Conservation (phyloP, 495 filamentous ascomycete species). For the Platismatia glauca region DNA sequence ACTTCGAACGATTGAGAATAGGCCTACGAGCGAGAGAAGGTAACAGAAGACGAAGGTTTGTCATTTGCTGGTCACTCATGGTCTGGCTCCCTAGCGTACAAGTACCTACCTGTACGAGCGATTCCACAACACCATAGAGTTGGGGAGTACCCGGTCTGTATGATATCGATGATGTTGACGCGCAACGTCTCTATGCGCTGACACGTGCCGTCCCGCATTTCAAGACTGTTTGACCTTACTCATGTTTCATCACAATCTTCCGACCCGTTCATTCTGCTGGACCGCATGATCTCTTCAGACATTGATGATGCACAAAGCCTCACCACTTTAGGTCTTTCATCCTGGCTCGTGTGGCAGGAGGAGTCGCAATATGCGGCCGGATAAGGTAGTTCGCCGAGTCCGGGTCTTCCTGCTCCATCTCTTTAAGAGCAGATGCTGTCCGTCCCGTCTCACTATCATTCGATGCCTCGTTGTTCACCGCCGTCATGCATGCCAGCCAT, state of each 20-base stretch:
- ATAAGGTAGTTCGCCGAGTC: neutral
- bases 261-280: neutral
- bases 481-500: conserved; percentile 4
- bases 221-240: neutral
- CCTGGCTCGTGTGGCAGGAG: neutral
- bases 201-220: neutral
- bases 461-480: neutral
- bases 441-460: no score
- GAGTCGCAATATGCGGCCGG: neutral
- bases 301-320: neutral
- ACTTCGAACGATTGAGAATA: neutral
- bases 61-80: neutral
- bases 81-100: neutral
- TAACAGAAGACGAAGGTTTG: neutral
- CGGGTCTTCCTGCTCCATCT: neutral
- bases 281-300: neutral
- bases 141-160: neutral
- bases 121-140: no score
- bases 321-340: neutral
- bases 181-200: neutral
- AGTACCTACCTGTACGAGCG: no score
- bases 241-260: neutral
- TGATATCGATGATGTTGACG: neutral
- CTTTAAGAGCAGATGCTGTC: neutral
- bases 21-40: neutral